Evolutionary conservation across 2,329 filamentous ascomycete genomes (phyloP).

Genomic region (Thermothelomyces thermophilus): DNA sequence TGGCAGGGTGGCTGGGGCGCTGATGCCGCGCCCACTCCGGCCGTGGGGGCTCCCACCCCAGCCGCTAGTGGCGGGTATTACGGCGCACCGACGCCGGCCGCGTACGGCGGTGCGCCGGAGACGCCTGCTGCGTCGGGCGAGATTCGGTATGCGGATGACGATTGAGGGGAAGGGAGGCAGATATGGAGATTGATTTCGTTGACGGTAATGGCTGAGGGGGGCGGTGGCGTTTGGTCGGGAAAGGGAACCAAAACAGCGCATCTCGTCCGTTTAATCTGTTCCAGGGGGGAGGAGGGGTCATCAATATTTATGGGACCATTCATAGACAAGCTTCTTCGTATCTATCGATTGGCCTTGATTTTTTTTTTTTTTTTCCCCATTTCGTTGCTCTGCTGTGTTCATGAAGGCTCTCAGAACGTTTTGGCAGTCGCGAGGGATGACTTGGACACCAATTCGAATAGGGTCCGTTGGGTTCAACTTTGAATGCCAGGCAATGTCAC

Average conservation of each 20-base stretch:
- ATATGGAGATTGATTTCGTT: background rate
- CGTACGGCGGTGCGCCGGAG: conserved; percentile 47
- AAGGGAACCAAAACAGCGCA: background rate
- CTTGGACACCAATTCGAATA: no score
- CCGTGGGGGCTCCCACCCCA: conserved; percentile 60
- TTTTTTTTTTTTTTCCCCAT: no score
- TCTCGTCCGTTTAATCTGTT: background rate
- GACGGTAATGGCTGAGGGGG: background rate
- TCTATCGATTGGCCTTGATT: background rate
- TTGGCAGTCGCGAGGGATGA: background rate
- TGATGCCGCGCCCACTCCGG: conserved; percentile 62
- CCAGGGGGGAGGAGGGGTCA: background rate
- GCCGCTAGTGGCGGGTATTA: conserved; percentile 56
- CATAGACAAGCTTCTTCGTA: background rate
- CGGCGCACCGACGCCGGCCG: conserved; percentile 59
- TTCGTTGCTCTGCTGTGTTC: background rate
- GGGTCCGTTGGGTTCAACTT: no score
- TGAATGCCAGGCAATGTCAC: no score
- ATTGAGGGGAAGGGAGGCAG: conserved; percentile 26
- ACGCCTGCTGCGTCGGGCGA: conserved; percentile 53
- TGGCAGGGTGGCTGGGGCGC: conserved; percentile 54
- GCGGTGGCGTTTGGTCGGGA: background rate
- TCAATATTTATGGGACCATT: background rate
- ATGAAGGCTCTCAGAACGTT: background rate
- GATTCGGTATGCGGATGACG: conserved; percentile 48